Conservation (phyloP, 352 stramenopile species). For the Aphanomyces astaci region DNA sequence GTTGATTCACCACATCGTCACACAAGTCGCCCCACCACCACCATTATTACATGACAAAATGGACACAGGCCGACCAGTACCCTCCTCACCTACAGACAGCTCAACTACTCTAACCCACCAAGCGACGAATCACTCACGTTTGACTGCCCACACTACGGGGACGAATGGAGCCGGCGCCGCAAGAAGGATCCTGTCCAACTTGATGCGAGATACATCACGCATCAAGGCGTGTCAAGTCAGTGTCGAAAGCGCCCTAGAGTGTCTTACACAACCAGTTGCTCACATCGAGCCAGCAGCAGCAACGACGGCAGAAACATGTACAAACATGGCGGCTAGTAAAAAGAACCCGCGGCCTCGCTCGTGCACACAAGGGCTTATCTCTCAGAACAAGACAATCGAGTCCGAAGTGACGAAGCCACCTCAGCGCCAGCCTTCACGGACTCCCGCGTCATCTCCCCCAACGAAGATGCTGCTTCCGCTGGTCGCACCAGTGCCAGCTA, state of each 20-base stretch:
- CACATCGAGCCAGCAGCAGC: neutral
- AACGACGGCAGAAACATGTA: no score
- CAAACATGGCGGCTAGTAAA: no score
- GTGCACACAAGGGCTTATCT: no score
- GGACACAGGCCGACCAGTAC: neutral
- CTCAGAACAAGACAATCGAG: no score
- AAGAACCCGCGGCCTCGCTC: neutral
- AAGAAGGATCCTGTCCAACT: conserved; percentile 15
- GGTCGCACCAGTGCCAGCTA: no score
- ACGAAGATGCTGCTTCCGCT: no score
- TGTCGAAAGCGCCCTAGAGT: neutral
- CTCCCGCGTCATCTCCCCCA: neutral
- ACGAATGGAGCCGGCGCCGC: neutral
- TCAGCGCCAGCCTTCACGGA: no score
- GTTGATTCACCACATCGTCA: neutral
- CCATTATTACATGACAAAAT: neutral
- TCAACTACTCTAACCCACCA: neutral
- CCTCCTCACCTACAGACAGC: neutral
- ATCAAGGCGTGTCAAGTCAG: conserved; percentile 9
- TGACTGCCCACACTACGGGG: neutral
- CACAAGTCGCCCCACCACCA: neutral
- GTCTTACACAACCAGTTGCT: neutral
- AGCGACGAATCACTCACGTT: neutral
- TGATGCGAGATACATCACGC: conserved; percentile 19
- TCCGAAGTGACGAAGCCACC: no score